phyloP scores from a whole-genome alignment of 2,329 filamentous ascomycete species.

The Hypoxylon sp. region DNA sequence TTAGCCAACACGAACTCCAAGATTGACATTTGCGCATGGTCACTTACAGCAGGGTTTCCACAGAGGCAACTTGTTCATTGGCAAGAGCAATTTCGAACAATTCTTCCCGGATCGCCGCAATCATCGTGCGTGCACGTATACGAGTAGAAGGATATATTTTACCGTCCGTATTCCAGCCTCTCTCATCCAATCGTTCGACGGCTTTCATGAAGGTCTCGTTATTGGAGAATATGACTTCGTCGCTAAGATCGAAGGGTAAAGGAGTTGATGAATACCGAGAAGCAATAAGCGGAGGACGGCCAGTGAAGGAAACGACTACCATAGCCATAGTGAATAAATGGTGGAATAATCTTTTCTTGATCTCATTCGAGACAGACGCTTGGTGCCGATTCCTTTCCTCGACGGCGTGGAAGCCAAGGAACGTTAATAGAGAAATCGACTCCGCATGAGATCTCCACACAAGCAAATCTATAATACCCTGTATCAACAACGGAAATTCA shows the following conservation, averaged over 20 bases:
- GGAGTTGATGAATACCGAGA: slow-evolving; percentile 58
- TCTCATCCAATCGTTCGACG: slow-evolving; percentile 52
- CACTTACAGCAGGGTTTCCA: slow-evolving; percentile 55
- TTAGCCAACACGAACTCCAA: neutral
- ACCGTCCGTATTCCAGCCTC: slow-evolving; percentile 58
- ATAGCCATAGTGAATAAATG: slow-evolving; percentile 57
- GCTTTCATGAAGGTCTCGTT: slow-evolving; percentile 50
- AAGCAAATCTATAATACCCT: slow-evolving; percentile 43
- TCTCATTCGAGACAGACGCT: slow-evolving; percentile 47
- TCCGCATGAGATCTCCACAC: slow-evolving; percentile 52
- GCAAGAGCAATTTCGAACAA: slow-evolving; percentile 71
- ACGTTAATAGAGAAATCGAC: slow-evolving; percentile 56
- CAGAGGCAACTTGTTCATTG: slow-evolving; percentile 56
- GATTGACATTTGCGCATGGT: neutral
- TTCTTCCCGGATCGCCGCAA: slow-evolving; percentile 69
- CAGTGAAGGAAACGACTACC: slow-evolving; percentile 59
- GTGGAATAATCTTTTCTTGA: slow-evolving; percentile 54
- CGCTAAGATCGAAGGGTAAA: slow-evolving; percentile 58
- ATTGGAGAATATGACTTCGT: slow-evolving; percentile 56
- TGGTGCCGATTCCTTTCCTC: slow-evolving; percentile 41
- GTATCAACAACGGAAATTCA: slow-evolving; percentile 9
- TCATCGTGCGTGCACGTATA: slow-evolving; percentile 52
- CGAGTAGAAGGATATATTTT: slow-evolving; percentile 54
- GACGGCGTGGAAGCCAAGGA: slow-evolving; percentile 66
- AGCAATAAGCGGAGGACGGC: slow-evolving; percentile 59